Evolutionary conservation across 129 eudicot genomes (phyloP), one percentile per base, ranked within the genome.

Genomic region (Flaveria trinervia): DNA sequence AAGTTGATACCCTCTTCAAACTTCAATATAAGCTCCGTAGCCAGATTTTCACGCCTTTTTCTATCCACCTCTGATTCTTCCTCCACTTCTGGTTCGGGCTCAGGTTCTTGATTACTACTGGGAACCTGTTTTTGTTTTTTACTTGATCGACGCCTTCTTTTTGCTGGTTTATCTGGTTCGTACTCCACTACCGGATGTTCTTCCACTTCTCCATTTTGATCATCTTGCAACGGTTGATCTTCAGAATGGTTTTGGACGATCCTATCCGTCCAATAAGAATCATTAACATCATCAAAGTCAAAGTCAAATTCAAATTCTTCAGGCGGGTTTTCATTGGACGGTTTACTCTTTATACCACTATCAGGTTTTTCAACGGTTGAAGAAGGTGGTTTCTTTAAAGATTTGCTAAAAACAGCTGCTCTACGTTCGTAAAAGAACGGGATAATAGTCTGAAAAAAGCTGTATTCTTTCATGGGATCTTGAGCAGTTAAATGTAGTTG

Each of bases 231-330:
- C 7, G 73, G 50, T 54, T 90, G 96, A 74, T 88, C 94, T 86
- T 86, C 92, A 18, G 90, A 80, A 59, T 75, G 77, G 80, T 90
- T 80, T 51, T 90, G 96, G 30, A 92, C 77, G 68, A 84, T 80
- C 94, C 86, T 88, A 80, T 92, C 98, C 5, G 92, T 86, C 98
- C 98, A 92, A 80, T 92, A 92, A 20, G 95, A 90, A 80, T 90
- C 92, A 55, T 86, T 90, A 62, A 74, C 78, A 82, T 88, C 96
- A 64, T 92, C 92, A 77, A 88, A 85, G 43, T n/a, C 65, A 22
- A 75, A 75, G 73, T 92, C 96, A 59, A 83, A 92, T 26, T 84
- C 90, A 73, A 85, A 89, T 45, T 89, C 84, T 50, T 88, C 23
- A 17, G 72, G 79, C 2, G 48, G 77, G 13, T 77, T 55, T 54